Evolutionary conservation across 192 early-diverging fungal genomes (phyloP), one percentile per base, ranked within the genome.

Genomic region (Allomyces javanicus): DNA sequence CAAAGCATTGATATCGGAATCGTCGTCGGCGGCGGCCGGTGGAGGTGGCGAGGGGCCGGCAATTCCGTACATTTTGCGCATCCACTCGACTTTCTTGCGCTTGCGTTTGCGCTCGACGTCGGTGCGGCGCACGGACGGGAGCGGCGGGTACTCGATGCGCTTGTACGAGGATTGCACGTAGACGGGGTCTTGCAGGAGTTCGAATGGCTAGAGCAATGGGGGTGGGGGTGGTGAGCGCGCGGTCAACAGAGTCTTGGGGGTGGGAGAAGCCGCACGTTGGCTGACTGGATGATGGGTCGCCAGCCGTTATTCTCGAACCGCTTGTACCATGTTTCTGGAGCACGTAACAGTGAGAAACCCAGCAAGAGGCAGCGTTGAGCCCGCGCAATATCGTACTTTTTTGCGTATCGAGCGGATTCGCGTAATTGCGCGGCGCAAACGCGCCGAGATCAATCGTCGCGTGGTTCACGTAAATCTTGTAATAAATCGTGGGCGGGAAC

Each of bases 221-320:
- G n/a, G n/a, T n/a, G n/a, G n/a, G n/a, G n/a, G n/a, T n/a, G n/a
- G n/a, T n/a, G n/a, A n/a, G n/a, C n/a, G n/a, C n/a, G n/a, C n/a
- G n/a, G n/a, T n/a, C n/a, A n/a, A n/a, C n/a, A n/a, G n/a, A n/a
- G n/a, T n/a, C n/a, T n/a, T n/a, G n/a, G n/a, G n/a, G n/a, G n/a
- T n/a, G n/a, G n/a, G n/a, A n/a, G n/a, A n/a, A n/a, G 62, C 23
- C 33, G 24, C 24, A 67, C 23, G n/a, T 72, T 71, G 43, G 23
- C 9, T 4, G 27, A 10, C 26, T 71, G 25, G n/a, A 74, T 67
- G 3, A 84, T 78, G 9, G 82, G 76, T 44, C 82, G 68, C 82
- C 82, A 84, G 7, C 78, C 82, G 66, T 84, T 84, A 66, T 79
- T 79, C 67, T 84, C 82, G 24, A 77, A 40, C 50, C 82, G 67